A percentile compares a stretch with the other conserved stretches of the same genome.
These are phyloP conservation scores for Neurospora pannonica DNA, from an alignment of 495 filamentous ascomycete genomes.

Conservation along the genomic window DNA sequence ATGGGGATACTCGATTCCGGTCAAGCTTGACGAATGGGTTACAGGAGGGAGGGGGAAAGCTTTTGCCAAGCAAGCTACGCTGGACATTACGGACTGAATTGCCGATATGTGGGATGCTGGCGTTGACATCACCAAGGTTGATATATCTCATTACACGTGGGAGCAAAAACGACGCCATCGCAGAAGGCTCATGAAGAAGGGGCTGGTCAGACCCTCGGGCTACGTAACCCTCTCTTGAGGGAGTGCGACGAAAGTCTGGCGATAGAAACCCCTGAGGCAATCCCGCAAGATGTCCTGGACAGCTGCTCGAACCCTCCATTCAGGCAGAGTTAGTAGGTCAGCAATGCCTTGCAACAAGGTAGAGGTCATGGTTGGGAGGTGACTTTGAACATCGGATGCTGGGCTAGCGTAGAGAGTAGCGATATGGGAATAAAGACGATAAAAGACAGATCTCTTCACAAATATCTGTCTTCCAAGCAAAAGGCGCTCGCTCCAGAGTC, in stretches of 20 bases:
- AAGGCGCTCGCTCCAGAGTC: no score
- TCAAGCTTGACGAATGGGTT: constrained; percentile 46
- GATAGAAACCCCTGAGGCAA: not conserved
- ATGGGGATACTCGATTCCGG: constrained; percentile 44
- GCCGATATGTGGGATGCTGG: constrained; percentile 34
- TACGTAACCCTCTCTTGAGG: not conserved
- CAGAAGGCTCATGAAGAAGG: constrained; percentile 32
- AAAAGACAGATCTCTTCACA: not conserved
- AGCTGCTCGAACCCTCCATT: not conserved
- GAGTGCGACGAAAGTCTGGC: not conserved
- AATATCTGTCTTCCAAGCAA: not conserved
- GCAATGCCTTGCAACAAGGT: not conserved
- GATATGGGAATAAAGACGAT: not conserved
- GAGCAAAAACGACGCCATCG: constrained; percentile 26
- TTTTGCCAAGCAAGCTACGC: constrained; percentile 16
- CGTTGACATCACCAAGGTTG: constrained; percentile 27
- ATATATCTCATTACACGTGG: constrained; percentile 20
- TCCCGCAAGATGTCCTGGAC: not conserved
- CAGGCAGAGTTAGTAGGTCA: not conserved
- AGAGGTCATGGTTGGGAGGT: not conserved
- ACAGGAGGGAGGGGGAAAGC: constrained; percentile 33
- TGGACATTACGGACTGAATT: constrained; percentile 30
- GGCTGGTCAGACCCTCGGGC: constrained; percentile 20
- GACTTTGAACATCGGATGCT: not conserved
- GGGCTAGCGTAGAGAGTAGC: not conserved